Evolutionary conservation across 257 asterid species (phyloP).

Genomic region (Fraxinus excelsior): DNA sequence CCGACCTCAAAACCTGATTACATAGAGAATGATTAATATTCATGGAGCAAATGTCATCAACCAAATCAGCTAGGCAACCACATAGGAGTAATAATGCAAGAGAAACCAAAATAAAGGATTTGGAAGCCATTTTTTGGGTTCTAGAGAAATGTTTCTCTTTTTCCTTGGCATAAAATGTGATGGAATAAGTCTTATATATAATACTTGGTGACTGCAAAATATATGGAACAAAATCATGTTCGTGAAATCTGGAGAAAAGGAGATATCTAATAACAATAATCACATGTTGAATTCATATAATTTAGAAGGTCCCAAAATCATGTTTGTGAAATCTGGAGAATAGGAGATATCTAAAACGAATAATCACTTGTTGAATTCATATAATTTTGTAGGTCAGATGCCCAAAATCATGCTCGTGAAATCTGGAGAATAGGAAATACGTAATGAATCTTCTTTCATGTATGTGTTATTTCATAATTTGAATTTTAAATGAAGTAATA

Average conservation of each 20-base stretch:
- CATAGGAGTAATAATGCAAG: conserved; percentile 15
- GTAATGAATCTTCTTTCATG: no score
- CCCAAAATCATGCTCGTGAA: no score
- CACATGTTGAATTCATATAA: not conserved
- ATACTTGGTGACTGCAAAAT: not conserved
- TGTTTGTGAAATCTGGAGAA: no score
- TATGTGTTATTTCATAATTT: no score
- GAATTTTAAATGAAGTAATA: no score
- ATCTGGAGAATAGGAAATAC: no score
- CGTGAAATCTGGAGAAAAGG: no score
- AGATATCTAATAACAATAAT: no score
- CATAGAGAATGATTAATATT: conserved; percentile 13
- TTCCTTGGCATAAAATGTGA: not conserved
- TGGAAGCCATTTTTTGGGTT: conserved; percentile 7
- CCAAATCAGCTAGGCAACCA: conserved; percentile 30
- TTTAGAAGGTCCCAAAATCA: no score
- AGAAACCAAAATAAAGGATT: not conserved
- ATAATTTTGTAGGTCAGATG: no score
- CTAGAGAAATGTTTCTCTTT: not conserved
- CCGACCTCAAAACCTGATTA: conserved; percentile 9
- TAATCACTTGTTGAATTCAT: not conserved
- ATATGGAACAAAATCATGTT: no score
- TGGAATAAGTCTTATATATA: not conserved
- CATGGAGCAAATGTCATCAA: conserved; percentile 27
- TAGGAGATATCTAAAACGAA: no score